Percentiles rank a stretch among this genome's conserved stretches.
Evolutionary conservation across 495 filamentous ascomycete species (phyloP).

Genomic region (Barbatosphaeria neglecta): DNA sequence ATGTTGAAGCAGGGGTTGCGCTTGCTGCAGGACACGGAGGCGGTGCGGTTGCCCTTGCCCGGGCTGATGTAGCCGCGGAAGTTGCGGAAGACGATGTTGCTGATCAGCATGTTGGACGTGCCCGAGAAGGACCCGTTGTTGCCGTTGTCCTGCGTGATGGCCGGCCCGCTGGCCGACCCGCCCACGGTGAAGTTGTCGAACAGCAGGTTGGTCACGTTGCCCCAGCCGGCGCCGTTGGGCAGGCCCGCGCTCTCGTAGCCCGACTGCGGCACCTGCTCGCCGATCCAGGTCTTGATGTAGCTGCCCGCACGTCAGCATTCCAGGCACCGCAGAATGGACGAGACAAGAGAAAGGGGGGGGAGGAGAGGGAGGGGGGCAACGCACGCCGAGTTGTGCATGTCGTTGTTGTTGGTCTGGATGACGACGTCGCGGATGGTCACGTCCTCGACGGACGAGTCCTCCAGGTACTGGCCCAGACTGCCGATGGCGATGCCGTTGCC

Average conservation of each 20-base stretch:
- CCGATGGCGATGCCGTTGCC: constrained; percentile 49
- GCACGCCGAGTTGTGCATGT: constrained; percentile 35
- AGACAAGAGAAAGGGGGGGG: background rate
- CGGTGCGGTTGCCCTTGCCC: constrained; percentile 13
- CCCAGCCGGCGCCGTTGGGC: constrained; percentile 41
- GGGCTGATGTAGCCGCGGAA: constrained; percentile 36
- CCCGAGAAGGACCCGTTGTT: constrained; percentile 41
- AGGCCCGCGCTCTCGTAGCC: constrained; percentile 35
- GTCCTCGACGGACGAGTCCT: constrained; percentile 40
- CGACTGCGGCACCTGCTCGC: constrained; percentile 30
- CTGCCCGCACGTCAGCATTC: background rate
- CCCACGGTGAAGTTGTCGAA: constrained; percentile 41
- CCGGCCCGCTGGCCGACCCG: constrained; percentile 26
- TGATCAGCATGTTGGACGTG: constrained; percentile 37
- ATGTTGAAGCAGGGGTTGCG: constrained; percentile 39
- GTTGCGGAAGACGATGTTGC: constrained; percentile 40
- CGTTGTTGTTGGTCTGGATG: constrained; percentile 32
- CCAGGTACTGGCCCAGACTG: constrained; percentile 44
- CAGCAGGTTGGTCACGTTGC: constrained; percentile 36
- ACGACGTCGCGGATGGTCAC: constrained; percentile 34
- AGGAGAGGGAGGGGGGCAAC: background rate
- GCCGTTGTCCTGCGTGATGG: constrained; percentile 38
- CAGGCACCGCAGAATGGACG: background rate
- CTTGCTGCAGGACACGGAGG: constrained; percentile 33
- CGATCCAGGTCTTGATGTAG: constrained; percentile 51